A percentile compares a stretch with the other conserved stretches of the same genome.
Conservation (phyloP, 108 stramenopile species). For the Cyclotella cryptica region DNA sequence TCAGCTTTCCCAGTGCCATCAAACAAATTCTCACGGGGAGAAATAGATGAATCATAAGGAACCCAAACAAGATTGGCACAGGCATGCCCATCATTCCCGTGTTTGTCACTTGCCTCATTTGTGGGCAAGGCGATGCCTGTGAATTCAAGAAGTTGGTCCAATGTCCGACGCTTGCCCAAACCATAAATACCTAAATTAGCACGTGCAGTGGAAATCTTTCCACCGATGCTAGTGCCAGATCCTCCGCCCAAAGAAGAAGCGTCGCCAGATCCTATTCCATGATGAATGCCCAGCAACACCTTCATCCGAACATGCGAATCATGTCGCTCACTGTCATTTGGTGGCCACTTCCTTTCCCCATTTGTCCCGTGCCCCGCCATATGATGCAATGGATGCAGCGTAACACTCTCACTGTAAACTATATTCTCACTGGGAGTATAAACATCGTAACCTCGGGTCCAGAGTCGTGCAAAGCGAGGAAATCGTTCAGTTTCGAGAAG, state of each 20-base stretch:
- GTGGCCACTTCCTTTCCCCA: slow-evolving; percentile 76
- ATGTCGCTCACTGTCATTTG: slow-evolving; percentile 47
- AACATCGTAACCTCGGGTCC: slow-evolving; percentile 89
- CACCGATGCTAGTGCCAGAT: slow-evolving; percentile 23
- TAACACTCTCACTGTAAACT: slow-evolving; percentile 64
- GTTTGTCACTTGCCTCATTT: slow-evolving; percentile 13
- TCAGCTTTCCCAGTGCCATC: slow-evolving; percentile 64
- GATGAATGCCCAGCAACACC: slow-evolving; percentile 50
- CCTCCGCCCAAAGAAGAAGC: slow-evolving; percentile 35
- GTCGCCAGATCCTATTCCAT: slow-evolving; percentile 36
- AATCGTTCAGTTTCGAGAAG: slow-evolving; percentile 93
- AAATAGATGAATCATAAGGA: slow-evolving; percentile 76
- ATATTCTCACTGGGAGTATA: slow-evolving; percentile 86
- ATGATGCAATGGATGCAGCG: slow-evolving; percentile 51
- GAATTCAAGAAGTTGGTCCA: slow-evolving; percentile 79
- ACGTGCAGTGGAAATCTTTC: slow-evolving; percentile 48
- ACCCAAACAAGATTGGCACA: slow-evolving; percentile 71
- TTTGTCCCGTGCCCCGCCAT: slow-evolving; percentile 58
- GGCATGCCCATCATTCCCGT: slow-evolving; percentile 50
- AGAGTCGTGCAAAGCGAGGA: slow-evolving; percentile 82
- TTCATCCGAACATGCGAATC: slow-evolving; percentile 55
- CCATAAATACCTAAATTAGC: slow-evolving; percentile 87
- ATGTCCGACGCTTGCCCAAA: slow-evolving; percentile 76
- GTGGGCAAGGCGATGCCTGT: slow-evolving; percentile 65
- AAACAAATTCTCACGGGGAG: slow-evolving; percentile 77